Base-by-base conservation (phyloP, 805 yeast genomes). In the Candida pseudofarinosa region DNA sequence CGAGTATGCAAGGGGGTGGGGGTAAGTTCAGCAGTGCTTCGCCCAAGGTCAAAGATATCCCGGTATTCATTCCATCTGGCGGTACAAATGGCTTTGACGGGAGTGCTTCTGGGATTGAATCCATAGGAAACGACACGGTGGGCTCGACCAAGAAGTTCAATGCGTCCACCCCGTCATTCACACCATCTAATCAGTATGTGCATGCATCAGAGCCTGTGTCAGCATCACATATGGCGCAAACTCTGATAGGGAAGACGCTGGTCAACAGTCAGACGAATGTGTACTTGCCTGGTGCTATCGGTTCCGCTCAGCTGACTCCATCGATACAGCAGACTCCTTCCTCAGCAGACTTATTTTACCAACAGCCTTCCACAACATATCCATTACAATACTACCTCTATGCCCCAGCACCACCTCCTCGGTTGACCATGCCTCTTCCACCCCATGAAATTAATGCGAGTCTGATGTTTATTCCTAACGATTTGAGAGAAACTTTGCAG, bases 361-460 rank as follows among this genome's bases (percentile, higher is more conserved):
- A 48, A 40, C 48, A 36, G 37, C 54, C 40, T 28, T 47, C 37
- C 41, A 44, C 51, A 43, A 49, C 50, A 38, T 80, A 66, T 49
- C 85, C 85, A 0, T 65, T 87, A 35, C 88, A 88, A 55, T 86
- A 87, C 59, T 96, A 90, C 63, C 65, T 88, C 33, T 90, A 91
- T 63, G 93, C 97, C 0, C 97, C 97, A 2, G 76, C 80, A 23
- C 91, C 97, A 7, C 88, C 90, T 2, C 90, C 89, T 6, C 81
- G 83, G 55, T 60, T 82, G 38, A 71, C 74, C 33, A 62, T 77
- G 7, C 80, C 82, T 12, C 66, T 85, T 47, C 74, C 76, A 38
- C 79, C 87, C 1, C 81, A 89, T 58, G 90, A 89, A 63, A 76
- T 88, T 35, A 80, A 79, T 26, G 77, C 83, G 2, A 77, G 78